These are phyloP conservation scores for Cordyceps tenuipes DNA, from an alignment of 2,329 filamentous ascomycete genomes.

Conservation along the genomic window DNA sequence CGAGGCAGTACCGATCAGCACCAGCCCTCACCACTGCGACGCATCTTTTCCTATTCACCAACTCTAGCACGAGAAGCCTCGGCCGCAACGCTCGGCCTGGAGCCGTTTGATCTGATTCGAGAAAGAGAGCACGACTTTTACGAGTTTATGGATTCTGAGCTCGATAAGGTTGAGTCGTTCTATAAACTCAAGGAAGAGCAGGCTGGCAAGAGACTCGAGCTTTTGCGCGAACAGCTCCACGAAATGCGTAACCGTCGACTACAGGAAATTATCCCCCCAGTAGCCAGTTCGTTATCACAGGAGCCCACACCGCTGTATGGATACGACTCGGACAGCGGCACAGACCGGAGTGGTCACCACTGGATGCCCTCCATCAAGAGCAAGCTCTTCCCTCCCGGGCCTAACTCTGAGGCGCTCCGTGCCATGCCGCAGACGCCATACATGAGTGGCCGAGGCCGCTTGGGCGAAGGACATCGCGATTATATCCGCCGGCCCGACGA, in stretches of 20 bases:
- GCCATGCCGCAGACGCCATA: conserved; percentile 44
- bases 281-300: neutral
- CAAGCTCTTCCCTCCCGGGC: conserved; percentile 46
- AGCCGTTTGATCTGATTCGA: conserved; percentile 54
- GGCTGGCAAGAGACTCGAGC: conserved; percentile 60
- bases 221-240: conserved; percentile 77
- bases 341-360: conserved; percentile 1
- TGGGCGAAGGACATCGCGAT: conserved; percentile 33
- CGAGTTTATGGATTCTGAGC: conserved; percentile 69
- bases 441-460: conserved; percentile 21
- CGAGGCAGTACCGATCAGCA: conserved; percentile 17
- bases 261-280: conserved; percentile 41
- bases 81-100: conserved; percentile 29
- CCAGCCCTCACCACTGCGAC: conserved; percentile 25
- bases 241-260: conserved; percentile 83
- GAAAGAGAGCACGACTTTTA: conserved; percentile 79
- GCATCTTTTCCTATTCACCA: conserved; percentile 27
- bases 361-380: conserved; percentile 48
- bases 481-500: conserved; percentile 41
- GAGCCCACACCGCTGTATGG: conserved; percentile 29
- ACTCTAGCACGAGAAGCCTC: conserved; percentile 17
- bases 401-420: conserved; percentile 52
- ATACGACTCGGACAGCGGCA: conserved; percentile 18
- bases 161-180: conserved; percentile 87
- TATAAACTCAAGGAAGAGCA: conserved; percentile 85